Evolutionary conservation across 805 yeast genomes (phyloP).

Genomic region (Candida boleticola): DNA sequence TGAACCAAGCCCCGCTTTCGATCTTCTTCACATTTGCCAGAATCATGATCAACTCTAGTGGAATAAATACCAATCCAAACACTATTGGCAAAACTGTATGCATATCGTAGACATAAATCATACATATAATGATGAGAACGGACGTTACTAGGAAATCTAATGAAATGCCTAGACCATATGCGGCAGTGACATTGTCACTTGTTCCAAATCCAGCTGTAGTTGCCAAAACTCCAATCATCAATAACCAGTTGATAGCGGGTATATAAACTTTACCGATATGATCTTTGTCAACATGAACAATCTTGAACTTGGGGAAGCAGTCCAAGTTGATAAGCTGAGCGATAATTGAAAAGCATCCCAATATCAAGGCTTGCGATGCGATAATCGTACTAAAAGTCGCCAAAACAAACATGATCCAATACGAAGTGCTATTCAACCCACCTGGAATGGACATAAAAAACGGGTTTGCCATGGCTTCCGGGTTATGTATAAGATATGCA

Average conservation of each 20-base stretch:
- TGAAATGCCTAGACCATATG: slow-evolving; percentile 59
- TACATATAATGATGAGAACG: slow-evolving; percentile 40
- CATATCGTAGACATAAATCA: slow-evolving; percentile 44
- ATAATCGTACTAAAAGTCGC: slow-evolving; percentile 56
- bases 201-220: slow-evolving; percentile 54
- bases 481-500: slow-evolving; percentile 44
- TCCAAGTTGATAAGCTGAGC: slow-evolving; percentile 53
- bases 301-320: slow-evolving; percentile 50
- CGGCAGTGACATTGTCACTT: slow-evolving; percentile 51
- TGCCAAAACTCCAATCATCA: slow-evolving; percentile 50
- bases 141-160: slow-evolving; percentile 56
- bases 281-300: slow-evolving; percentile 44
- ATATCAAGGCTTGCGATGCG: slow-evolving; percentile 59
- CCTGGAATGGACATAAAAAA: slow-evolving; percentile 55
- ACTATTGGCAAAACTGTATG: slow-evolving; percentile 32
- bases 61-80: slow-evolving; percentile 39
- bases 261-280: slow-evolving; percentile 51
- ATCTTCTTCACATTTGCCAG: slow-evolving; percentile 51
- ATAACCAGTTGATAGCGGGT: slow-evolving; percentile 47
- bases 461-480: slow-evolving; percentile 38
- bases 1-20: slow-evolving; percentile 63
- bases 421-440: slow-evolving; percentile 38
- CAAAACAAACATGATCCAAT: slow-evolving; percentile 51
- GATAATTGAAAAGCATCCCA: slow-evolving; percentile 53
- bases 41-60: slow-evolving; percentile 47